Evolutionary conservation across 495 filamentous ascomycete species (phyloP).

Genomic region (Aspergillus haitiensis): DNA sequence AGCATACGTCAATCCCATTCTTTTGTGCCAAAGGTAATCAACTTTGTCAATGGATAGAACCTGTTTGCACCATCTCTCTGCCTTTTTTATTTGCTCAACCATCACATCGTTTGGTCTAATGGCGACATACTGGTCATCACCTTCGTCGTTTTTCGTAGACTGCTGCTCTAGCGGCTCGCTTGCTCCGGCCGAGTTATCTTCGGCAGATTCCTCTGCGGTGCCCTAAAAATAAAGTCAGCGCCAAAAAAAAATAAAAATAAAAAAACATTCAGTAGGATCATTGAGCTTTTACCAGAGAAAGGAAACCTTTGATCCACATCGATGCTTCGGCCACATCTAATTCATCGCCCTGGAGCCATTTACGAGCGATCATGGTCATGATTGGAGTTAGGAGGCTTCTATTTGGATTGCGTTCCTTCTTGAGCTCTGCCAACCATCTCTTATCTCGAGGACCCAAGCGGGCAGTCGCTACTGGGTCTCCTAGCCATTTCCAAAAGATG

Average conservation of each 20-base stretch:
- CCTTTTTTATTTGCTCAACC: neutral
- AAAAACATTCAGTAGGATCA: neutral
- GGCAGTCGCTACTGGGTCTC: slow-evolving; percentile 17
- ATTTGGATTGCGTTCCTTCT: slow-evolving; percentile 10
- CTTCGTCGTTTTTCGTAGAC: neutral
- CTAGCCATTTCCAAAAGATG: slow-evolving; percentile 19
- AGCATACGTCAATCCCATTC: slow-evolving; percentile 8
- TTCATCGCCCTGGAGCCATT: slow-evolving; percentile 13
- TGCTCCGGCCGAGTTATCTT: neutral
- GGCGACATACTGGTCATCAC: neutral
- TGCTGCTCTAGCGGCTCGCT: neutral
- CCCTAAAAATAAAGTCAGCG: neutral
- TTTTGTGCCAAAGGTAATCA: slow-evolving; percentile 14
- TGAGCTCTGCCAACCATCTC: slow-evolving; percentile 12
- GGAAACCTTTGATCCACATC: slow-evolving; percentile 15
- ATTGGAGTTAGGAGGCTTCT: slow-evolving; percentile 13
- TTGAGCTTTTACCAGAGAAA: slow-evolving; percentile 13
- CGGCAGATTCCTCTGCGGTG: neutral
- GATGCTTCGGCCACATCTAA: slow-evolving; percentile 1
- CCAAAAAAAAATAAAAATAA: neutral
- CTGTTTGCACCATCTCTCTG: slow-evolving; percentile 15
- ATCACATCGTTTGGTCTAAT: neutral
- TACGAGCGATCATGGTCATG: slow-evolving; percentile 17
- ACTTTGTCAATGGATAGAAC: slow-evolving; percentile 6
- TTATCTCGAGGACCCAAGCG: slow-evolving; percentile 17